phyloP scores from a whole-genome alignment of 208 protist species.

The Trypanosomatidae sp. region DNA sequence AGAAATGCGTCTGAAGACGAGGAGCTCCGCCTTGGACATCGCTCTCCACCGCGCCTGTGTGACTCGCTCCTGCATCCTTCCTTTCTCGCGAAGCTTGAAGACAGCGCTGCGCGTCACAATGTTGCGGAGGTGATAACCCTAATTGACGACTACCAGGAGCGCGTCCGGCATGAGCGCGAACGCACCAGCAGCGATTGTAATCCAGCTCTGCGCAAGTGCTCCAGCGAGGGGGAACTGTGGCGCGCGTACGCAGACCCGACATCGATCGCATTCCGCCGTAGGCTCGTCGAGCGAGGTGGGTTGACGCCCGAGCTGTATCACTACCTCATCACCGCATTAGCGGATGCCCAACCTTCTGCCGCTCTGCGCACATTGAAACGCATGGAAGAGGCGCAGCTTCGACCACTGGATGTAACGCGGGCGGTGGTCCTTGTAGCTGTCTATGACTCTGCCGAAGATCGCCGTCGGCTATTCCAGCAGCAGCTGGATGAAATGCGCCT shows the following conservation, averaged over 20 bases:
- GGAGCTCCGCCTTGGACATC: neutral
- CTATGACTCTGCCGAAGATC: constrained; percentile 39
- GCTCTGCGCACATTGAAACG: constrained; percentile 72
- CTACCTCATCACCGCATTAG: constrained; percentile 78
- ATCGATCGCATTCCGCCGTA: constrained; percentile 48
- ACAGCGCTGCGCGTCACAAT: constrained; percentile 37
- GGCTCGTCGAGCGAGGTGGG: constrained; percentile 54
- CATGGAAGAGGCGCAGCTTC: constrained; percentile 66
- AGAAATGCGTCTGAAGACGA: neutral
- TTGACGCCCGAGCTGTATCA: constrained; percentile 88
- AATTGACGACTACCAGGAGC: constrained; percentile 56
- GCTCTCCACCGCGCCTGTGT: constrained; percentile 33
- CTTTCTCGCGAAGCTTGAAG: constrained; percentile 50
- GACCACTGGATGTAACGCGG: constrained; percentile 73
- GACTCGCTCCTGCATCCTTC: constrained; percentile 75
- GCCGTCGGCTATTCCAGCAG: constrained; percentile 56
- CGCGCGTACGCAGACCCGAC: constrained; percentile 48
- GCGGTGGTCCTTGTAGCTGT: constrained; percentile 58
- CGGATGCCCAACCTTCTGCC: constrained; percentile 50
- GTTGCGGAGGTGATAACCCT: constrained; percentile 43
- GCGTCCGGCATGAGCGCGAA: constrained; percentile 44
- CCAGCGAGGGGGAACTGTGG: constrained; percentile 58
- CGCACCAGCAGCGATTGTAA: constrained; percentile 16
- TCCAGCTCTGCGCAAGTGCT: constrained; percentile 1
- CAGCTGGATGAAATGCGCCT: constrained; percentile 52